Evolutionary conservation across 2,329 filamentous ascomycete species (phyloP).

Genomic region (Neonectria coccinea): DNA sequence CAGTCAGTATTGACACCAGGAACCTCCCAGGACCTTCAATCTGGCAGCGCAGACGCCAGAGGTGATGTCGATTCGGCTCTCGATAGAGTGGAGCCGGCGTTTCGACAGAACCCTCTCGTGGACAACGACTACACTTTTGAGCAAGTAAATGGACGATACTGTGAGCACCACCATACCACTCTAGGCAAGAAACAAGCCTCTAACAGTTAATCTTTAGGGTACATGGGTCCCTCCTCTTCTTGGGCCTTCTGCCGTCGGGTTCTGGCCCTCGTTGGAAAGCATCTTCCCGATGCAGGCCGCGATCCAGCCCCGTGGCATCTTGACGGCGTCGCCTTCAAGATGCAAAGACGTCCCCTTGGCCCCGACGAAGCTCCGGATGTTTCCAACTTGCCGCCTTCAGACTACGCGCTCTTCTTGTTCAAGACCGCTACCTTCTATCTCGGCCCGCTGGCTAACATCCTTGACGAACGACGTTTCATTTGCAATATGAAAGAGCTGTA

Average conservation of each 20-base stretch:
- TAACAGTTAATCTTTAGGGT: slow-evolving; percentile 29
- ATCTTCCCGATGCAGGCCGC: slow-evolving; percentile 40
- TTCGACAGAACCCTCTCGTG: slow-evolving; percentile 42
- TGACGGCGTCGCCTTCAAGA: slow-evolving; percentile 41
- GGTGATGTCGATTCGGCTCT: slow-evolving; percentile 16
- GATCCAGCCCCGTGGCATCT: slow-evolving; percentile 44
- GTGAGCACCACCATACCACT: neutral
- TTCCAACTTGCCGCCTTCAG: slow-evolving; percentile 36
- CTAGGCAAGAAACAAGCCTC: neutral
- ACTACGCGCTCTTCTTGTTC: slow-evolving; percentile 42
- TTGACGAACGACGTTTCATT: slow-evolving; percentile 37
- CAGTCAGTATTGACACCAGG: slow-evolving; percentile 5
- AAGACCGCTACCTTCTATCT: slow-evolving; percentile 44
- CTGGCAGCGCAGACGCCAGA: neutral
- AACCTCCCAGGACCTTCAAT: slow-evolving; percentile 29
- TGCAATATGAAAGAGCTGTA: slow-evolving; percentile 40
- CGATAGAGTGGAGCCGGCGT: slow-evolving; percentile 37
- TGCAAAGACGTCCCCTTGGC: slow-evolving; percentile 36
- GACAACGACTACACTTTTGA: slow-evolving; percentile 44
- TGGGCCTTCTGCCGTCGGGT: slow-evolving; percentile 45
- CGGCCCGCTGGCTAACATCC: slow-evolving; percentile 32
- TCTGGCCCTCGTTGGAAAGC: slow-evolving; percentile 39
- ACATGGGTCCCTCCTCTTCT: slow-evolving; percentile 44
- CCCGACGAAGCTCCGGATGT: slow-evolving; percentile 39
- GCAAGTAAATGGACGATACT: slow-evolving; percentile 38